Evolutionary conservation across 192 early-diverging fungal species (phyloP).

Genomic region (Coemansia sp.): DNA sequence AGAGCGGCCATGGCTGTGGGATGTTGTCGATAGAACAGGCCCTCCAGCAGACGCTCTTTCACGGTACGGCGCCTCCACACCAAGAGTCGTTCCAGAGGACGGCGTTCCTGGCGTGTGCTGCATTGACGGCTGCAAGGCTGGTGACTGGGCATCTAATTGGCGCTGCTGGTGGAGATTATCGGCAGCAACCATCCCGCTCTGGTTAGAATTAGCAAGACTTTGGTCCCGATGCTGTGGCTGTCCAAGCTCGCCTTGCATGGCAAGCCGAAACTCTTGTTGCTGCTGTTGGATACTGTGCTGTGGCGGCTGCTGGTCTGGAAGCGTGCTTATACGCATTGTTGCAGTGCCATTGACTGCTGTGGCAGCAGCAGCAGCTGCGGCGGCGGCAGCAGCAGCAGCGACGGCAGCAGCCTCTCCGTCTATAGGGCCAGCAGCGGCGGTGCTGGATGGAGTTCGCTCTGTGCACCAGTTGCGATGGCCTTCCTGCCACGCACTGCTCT

Average conservation of each 20-base stretch:
- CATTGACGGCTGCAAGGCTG: neutral
- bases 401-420: conserved; percentile 22
- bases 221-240: conserved; percentile 18
- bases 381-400: conserved; percentile 30
- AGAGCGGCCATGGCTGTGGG: conserved; percentile 13
- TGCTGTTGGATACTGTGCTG: conserved; percentile 12
- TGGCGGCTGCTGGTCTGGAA: conserved; percentile 21
- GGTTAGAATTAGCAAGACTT: neutral
- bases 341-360: conserved; percentile 24
- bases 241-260: neutral
- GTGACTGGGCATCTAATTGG: neutral
- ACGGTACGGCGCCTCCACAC: neutral
- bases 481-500: conserved; percentile 74
- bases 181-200: neutral
- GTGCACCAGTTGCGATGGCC: conserved; percentile 83
- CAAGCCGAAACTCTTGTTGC: conserved; percentile 14
- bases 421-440: conserved; percentile 11
- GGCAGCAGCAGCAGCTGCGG: conserved; percentile 37
- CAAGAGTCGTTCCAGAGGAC: neutral
- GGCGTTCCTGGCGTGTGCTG: neutral
- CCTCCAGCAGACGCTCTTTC: conserved; percentile 21
- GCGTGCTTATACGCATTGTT: conserved; percentile 24
- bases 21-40: conserved; percentile 16
- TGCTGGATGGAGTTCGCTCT: conserved; percentile 47
- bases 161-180: neutral